Conservation (phyloP, 2,329 filamentous ascomycete genomes). For the Chrysoporthe austroafricana region DNA sequence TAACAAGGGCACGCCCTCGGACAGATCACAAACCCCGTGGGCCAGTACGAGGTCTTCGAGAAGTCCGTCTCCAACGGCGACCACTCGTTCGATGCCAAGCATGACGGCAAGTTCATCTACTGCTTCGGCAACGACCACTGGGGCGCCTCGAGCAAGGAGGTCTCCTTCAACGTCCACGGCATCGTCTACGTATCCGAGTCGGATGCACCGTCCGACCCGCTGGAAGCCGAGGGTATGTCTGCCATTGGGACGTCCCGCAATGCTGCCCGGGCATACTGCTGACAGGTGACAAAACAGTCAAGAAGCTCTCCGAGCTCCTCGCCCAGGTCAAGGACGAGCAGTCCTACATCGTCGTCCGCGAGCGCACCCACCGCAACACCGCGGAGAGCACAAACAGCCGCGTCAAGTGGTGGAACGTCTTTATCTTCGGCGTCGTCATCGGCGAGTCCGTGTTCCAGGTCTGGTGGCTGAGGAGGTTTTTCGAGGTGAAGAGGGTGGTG, state of each 20-base stretch:
- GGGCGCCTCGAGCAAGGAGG: constrained; percentile 94
- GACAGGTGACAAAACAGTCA: constrained; percentile 58
- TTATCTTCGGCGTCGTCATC: constrained; percentile 86
- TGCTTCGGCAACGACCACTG: constrained; percentile 99
- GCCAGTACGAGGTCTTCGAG: constrained; percentile 78
- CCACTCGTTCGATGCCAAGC: constrained; percentile 83
- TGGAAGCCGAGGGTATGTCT: constrained; percentile 84
- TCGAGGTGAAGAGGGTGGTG: constrained; percentile 78
- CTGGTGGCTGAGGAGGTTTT: constrained; percentile 99
- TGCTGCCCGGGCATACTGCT: constrained; percentile 13
- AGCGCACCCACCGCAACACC: constrained; percentile 96
- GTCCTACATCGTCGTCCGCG: constrained; percentile 91
- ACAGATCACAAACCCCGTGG: constrained; percentile 77
- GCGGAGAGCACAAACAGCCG: constrained; percentile 96
- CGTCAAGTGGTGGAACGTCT: constrained; percentile 99
- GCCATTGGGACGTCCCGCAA: background rate
- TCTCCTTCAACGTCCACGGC: constrained; percentile 98
- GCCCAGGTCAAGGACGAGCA: constrained; percentile 97
- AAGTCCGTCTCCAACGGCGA: constrained; percentile 86
- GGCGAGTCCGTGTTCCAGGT: constrained; percentile 97
- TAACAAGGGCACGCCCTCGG: constrained; percentile 18
- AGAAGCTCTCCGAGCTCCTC: constrained; percentile 80
- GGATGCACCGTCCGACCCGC: constrained; percentile 81
- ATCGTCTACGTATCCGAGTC: constrained; percentile 94
- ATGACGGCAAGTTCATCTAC: constrained; percentile 91